Conservation (phyloP, 2,329 filamentous ascomycete genomes). For the Colletotrichum musicola region DNA sequence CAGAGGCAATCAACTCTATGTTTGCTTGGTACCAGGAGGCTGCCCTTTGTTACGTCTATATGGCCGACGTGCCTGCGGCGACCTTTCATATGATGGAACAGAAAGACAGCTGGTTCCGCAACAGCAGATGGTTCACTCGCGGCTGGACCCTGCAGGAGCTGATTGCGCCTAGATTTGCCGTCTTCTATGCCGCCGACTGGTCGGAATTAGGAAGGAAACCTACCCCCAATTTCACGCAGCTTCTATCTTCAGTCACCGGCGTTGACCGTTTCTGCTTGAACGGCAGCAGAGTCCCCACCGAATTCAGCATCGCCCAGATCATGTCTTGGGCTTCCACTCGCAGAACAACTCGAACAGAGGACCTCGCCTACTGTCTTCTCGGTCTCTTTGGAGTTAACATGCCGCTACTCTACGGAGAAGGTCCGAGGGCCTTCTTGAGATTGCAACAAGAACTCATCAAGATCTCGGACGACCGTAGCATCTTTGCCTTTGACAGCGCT, state of each 20-base stretch:
- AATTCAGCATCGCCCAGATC: conserved; percentile 44
- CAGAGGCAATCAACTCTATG: conserved; percentile 39
- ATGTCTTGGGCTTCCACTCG: conserved; percentile 53
- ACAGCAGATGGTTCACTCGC: conserved; percentile 36
- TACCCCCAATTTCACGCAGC: too few relatives aligned
- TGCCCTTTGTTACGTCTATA: conserved; percentile 41
- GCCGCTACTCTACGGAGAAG: conserved; percentile 52
- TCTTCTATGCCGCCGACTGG: conserved; percentile 36
- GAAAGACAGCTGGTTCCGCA: background rate
- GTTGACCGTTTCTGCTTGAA: background rate
- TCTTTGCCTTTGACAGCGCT: conserved; percentile 45
- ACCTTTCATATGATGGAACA: background rate
- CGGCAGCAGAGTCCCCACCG: background rate
- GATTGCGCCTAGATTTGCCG: conserved; percentile 20
- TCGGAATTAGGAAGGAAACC: background rate
- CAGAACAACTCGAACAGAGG: conserved; percentile 46
- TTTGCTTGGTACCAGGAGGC: conserved; percentile 39
- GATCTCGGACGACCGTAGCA: conserved; percentile 49
- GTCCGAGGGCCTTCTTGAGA: conserved; percentile 48
- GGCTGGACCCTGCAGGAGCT: conserved; percentile 41
- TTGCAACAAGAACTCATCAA: conserved; percentile 52
- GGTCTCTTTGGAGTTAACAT: conserved; percentile 52
- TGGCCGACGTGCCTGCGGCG: conserved; percentile 31
- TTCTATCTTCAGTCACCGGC: background rate
- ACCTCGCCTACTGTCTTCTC: conserved; percentile 51